Conservation (phyloP, 1,284 basidiomycete genomes). For the Cystobasidium pallidum region DNA sequence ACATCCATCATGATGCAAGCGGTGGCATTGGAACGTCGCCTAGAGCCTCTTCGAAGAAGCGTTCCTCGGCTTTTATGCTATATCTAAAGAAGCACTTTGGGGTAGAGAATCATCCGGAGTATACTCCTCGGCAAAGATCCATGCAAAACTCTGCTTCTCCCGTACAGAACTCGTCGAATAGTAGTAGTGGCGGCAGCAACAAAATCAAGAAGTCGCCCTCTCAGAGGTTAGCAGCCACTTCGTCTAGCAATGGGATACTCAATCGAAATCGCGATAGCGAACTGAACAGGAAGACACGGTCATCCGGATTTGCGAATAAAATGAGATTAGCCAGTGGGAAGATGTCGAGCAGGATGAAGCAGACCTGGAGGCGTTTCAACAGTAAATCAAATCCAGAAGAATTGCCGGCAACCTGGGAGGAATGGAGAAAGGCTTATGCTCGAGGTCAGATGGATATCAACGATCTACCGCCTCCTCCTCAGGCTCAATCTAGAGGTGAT, state of each 20-base stretch:
- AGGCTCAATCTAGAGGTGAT: neutral
- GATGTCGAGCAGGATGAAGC: conserved; percentile 24
- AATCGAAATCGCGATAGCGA: neutral
- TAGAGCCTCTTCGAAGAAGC: conserved; percentile 6
- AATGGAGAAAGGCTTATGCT: conserved; percentile 49
- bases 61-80: conserved; percentile 1
- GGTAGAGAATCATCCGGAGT: conserved; percentile 23
- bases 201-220: conserved; percentile 8
- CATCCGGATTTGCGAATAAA: conserved; percentile 31
- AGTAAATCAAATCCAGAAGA: conserved; percentile 50
- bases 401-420: conserved; percentile 51
- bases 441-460: conserved; percentile 50
- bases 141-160: neutral
- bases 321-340: conserved; percentile 36
- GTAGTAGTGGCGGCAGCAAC: neutral
- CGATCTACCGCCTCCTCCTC: conserved; percentile 49
- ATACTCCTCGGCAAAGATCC: neutral
- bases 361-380: conserved; percentile 39
- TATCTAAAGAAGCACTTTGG: conserved; percentile 36
- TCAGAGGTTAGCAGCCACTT: conserved; percentile 6
- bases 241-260: neutral
- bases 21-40: conserved; percentile 23
- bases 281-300: conserved; percentile 13
- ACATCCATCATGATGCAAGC: conserved; percentile 8
- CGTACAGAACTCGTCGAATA: conserved; percentile 1